Base-by-base conservation (phyloP, 75 land plant species). In the Isoetes taiwanensis region DNA sequence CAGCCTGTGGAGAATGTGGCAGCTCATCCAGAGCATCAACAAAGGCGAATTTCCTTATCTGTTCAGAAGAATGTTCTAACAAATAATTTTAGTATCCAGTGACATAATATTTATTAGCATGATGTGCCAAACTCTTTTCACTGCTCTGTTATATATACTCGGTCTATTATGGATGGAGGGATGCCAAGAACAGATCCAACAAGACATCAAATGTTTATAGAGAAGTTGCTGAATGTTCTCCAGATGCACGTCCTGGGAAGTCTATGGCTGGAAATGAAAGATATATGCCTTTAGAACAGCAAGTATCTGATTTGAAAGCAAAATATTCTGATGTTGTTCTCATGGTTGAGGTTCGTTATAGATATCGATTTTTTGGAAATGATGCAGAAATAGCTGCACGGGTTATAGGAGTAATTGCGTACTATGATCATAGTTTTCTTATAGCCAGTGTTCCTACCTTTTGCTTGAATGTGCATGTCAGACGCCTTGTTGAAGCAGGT, bases 361-460 rank as follows among this genome's bases (percentile, higher is more conserved):
- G 57, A 68, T 93, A 74, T 63, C 61, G 98, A 8, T 83, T 93
- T 43, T 93, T 93, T 52, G 98, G 95, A 4, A 61, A 71, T 2
- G 98, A 93, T 63, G 98, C 96, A 48, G 98, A 87, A 65, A 67
- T 54, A 16, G 98, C 96, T 29, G 89, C 96, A 25, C 70, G 78
- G 58, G 81, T 84, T 23, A 57, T 93, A 28, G 96, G 95, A 2
- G 81, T 93, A 28, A 74, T 81, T 40, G 95, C 95, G 0, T 84
- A 87, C 65, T 41, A 81, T 48, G 80, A 77, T 39, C 98, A 71
- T 37, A 81, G 62, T 40, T 93, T 93, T 48, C 54, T 93, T 43
- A 88, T 90, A 2, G 98, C 98, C 19, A 87, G 95, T 32, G 48
- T 93, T 12, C 98, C 98, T 4, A 79, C 96, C 1, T 87, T 93